Evolutionary conservation across 179 eudicot genomes (phyloP).

Genomic region (Carnegiea gigantea): DNA sequence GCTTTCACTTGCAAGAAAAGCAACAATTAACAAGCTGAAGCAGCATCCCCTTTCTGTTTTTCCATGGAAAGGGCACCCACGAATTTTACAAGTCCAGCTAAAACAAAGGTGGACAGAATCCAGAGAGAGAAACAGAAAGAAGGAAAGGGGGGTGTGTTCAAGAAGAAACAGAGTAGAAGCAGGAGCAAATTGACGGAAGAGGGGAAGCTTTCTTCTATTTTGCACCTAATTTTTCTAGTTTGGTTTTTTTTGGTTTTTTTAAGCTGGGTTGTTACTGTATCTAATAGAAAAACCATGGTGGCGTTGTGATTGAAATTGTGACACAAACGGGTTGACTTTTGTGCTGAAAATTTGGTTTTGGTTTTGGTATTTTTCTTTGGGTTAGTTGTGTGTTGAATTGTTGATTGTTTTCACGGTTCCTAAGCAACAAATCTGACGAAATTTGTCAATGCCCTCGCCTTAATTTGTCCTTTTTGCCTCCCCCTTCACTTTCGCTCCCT

Average conservation of each 20-base stretch:
- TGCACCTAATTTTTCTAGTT: neutral
- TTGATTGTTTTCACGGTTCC: slow-evolving; percentile 20
- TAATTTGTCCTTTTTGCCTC: slow-evolving; percentile 25
- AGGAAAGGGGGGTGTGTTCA: neutral
- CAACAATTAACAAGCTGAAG: slow-evolving; percentile 18
- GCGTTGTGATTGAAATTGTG: slow-evolving; percentile 39
- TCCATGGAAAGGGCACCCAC: slow-evolving; percentile 9
- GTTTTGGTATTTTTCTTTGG: neutral
- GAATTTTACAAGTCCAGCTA: neutral
- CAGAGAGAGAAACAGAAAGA: neutral
- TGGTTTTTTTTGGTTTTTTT: no score
- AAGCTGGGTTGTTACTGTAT: neutral
- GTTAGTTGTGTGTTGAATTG: neutral
- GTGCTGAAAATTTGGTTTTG: neutral
- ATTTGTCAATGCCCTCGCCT: slow-evolving; percentile 39
- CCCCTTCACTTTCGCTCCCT: neutral
- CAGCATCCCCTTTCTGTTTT: neutral
- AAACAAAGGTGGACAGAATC: neutral
- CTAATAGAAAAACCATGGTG: neutral
- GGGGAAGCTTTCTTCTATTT: neutral
- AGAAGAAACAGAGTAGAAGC: neutral
- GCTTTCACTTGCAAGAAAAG: slow-evolving; percentile 21
- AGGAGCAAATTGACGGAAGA: slow-evolving; percentile 6
- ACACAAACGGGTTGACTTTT: slow-evolving; percentile 62
- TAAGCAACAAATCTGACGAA: slow-evolving; percentile 32